Conservation (phyloP, 2,329 filamentous ascomycete species). For the Colletotrichum kahawae region DNA sequence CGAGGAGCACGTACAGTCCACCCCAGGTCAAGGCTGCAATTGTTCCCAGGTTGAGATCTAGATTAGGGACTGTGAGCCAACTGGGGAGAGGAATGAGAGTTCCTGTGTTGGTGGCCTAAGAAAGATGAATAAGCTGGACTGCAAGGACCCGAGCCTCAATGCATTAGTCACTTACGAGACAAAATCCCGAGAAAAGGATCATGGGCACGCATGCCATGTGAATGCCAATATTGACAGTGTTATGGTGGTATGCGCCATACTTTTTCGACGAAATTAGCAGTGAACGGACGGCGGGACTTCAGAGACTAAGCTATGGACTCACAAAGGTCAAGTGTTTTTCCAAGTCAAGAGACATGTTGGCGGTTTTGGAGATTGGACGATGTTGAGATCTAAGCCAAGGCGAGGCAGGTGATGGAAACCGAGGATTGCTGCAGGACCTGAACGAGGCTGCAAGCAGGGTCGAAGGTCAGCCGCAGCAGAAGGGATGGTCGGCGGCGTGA, state of each 20-base stretch:
- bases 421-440: conserved; percentile 19
- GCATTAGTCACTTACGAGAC: conserved; percentile 63
- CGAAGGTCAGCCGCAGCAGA: conserved; percentile 1
- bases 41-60: conserved; percentile 70
- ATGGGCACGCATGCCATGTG: conserved; percentile 82
- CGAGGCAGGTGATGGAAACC: not conserved
- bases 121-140: conserved; percentile 15
- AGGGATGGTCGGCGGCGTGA: not conserved
- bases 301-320: conserved; percentile 39
- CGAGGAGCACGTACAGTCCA: conserved; percentile 85
- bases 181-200: conserved; percentile 73
- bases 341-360: conserved; percentile 71
- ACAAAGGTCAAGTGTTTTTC: conserved; percentile 86
- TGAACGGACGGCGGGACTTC: not conserved
- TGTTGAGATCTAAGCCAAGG: conserved; percentile 2
- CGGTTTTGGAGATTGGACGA: not conserved
- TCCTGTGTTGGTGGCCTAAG: conserved; percentile 66
- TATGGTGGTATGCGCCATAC: conserved; percentile 87
- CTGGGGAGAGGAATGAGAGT: conserved; percentile 68
- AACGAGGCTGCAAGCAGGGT: conserved; percentile 13
- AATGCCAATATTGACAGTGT: conserved; percentile 77
- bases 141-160: not conserved
- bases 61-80: conserved; percentile 71
- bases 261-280: conserved; percentile 37
- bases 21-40: conserved; percentile 72